Conservation (phyloP, 192 early-diverging fungal species). For the Coemansia sp. region DNA sequence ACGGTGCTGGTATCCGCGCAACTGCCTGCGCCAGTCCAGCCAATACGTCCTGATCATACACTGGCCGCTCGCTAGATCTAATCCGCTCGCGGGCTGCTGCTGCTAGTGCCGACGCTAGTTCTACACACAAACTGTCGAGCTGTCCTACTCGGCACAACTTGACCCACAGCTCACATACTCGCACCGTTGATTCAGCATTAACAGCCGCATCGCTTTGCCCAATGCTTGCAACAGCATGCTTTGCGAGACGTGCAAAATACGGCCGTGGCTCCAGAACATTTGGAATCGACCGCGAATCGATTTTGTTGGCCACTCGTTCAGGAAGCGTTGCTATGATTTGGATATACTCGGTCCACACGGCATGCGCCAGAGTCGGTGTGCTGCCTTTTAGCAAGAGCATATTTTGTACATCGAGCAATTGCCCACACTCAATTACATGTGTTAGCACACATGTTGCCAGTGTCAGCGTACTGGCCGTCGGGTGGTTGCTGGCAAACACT, state of each 20-base stretch:
- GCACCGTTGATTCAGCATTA: background rate
- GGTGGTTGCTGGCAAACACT: background rate
- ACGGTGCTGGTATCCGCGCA: slow-evolving; percentile 15
- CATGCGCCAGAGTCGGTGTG: background rate
- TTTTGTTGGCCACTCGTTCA: slow-evolving; percentile 35
- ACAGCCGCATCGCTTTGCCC: background rate
- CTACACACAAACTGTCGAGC: slow-evolving; percentile 15
- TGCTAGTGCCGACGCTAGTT: slow-evolving; percentile 29
- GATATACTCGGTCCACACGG: slow-evolving; percentile 28
- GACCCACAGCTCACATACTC: slow-evolving; percentile 21
- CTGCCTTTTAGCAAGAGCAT: background rate
- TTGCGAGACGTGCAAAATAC: slow-evolving; percentile 34
- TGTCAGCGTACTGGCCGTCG: background rate
- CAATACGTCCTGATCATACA: background rate
- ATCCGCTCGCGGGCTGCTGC: slow-evolving; percentile 1
- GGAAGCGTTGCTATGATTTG: slow-evolving; percentile 29
- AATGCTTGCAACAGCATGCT: slow-evolving; percentile 6
- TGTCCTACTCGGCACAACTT: slow-evolving; percentile 48
- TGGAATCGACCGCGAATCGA: slow-evolving; percentile 37
- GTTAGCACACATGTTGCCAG: background rate
- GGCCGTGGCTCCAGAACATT: slow-evolving; percentile 9
- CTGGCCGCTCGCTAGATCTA: background rate
- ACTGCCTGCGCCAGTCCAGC: background rate
- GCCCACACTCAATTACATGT: background rate
- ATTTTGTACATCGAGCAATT: background rate